Percentiles rank a stretch among this genome's conserved stretches.
Conservation (phyloP, 2,329 filamentous ascomycete genomes). For the Aquanectria penicillioides region DNA sequence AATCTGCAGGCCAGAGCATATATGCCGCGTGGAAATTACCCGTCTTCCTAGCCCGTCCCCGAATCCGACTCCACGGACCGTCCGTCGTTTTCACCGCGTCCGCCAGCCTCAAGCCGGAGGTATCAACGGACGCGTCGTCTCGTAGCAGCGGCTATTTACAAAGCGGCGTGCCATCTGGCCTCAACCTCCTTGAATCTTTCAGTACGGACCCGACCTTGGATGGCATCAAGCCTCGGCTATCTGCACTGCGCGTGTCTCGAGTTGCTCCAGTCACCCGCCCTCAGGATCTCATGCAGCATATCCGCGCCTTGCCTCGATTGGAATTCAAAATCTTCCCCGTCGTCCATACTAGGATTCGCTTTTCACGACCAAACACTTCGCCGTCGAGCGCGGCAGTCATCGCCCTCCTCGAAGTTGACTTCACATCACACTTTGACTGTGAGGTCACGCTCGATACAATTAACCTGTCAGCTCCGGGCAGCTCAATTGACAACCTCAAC, state of each 20-base stretch:
- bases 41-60: slow-evolving; percentile 66
- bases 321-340: slow-evolving; percentile 73
- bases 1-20: slow-evolving; percentile 48
- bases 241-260: slow-evolving; percentile 77
- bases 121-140: slow-evolving; percentile 38
- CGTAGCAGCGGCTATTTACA: slow-evolving; percentile 71
- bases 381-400: slow-evolving; percentile 71
- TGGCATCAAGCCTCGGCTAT: slow-evolving; percentile 73
- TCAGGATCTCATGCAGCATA: slow-evolving; percentile 69
- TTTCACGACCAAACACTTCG: slow-evolving; percentile 70
- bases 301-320: slow-evolving; percentile 71
- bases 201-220: slow-evolving; percentile 70
- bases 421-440: slow-evolving; percentile 75
- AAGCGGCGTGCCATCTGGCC: slow-evolving; percentile 73
- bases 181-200: slow-evolving; percentile 83
- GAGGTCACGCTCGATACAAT: slow-evolving; percentile 71
- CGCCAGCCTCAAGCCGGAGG: slow-evolving; percentile 66
- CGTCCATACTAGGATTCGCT: slow-evolving; percentile 77
- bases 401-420: slow-evolving; percentile 78
- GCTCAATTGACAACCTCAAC: slow-evolving; percentile 68
- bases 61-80: slow-evolving; percentile 73
- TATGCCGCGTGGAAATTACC: slow-evolving; percentile 70
- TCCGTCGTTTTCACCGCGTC: slow-evolving; percentile 72
- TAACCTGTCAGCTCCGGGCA: slow-evolving; percentile 65
- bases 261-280: slow-evolving; percentile 74